These are phyloP conservation scores for Starmerella sirachaensis DNA, from an alignment of 805 yeast species.

Conservation along the genomic window DNA sequence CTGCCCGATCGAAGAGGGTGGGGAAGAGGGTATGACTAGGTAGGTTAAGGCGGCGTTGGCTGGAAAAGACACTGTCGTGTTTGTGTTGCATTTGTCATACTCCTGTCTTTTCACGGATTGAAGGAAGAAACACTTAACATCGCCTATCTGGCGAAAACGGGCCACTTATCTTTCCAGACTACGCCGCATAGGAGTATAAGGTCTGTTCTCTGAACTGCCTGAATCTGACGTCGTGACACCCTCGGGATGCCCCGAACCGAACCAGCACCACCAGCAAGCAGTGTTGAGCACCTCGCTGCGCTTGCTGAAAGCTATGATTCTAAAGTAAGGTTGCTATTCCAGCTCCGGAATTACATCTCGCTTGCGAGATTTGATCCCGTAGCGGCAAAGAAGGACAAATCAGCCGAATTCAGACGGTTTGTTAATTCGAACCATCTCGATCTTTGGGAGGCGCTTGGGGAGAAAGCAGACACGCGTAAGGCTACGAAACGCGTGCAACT, in stretches of 20 bases:
- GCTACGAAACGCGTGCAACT: conserved; percentile 14
- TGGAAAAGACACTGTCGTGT: neutral
- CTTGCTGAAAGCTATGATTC: conserved; percentile 28
- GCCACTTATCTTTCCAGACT: neutral
- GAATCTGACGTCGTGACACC: neutral
- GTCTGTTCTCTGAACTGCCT: neutral
- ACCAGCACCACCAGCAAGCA: conserved; percentile 1
- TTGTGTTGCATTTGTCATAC: conserved; percentile 7
- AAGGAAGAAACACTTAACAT: neutral
- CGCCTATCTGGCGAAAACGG: conserved; percentile 8
- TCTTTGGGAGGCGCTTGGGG: conserved; percentile 29
- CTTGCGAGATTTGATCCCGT: conserved; percentile 30
- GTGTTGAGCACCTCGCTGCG: conserved; percentile 13
- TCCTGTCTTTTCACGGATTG: conserved; percentile 6
- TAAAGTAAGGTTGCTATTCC: conserved; percentile 30
- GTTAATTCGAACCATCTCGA: conserved; percentile 22
- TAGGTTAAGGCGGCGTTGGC: neutral
- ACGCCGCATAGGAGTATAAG: neutral
- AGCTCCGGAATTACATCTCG: conserved; percentile 31
- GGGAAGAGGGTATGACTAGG: neutral
- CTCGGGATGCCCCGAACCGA: conserved; percentile 5
- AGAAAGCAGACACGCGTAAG: conserved; percentile 18
- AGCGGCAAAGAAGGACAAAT: conserved; percentile 27
- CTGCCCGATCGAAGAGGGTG: neutral
- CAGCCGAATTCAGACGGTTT: conserved; percentile 27